These are phyloP conservation scores for Blastobotrys terrestris DNA, from an alignment of 805 yeast genomes.

Conservation along the genomic window DNA sequence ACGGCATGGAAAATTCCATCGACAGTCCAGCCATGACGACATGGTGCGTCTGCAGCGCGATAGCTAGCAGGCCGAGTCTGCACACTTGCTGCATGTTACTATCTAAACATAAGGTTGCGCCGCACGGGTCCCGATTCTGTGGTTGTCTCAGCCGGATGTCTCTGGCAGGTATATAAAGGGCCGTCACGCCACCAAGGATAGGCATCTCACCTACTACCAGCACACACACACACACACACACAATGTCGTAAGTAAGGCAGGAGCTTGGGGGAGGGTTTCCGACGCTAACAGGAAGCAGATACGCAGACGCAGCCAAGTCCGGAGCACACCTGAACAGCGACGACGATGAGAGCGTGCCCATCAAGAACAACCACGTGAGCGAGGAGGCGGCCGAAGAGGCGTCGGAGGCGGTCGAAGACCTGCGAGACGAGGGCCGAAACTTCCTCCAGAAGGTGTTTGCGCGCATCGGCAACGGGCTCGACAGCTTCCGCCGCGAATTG, in stretches of 20 bases:
- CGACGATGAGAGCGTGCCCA: conserved; percentile 7
- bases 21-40: too few species aligned
- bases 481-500: conserved; percentile 8
- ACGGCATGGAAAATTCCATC: too few species aligned
- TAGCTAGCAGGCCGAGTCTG: too few species aligned
- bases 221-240: not conserved
- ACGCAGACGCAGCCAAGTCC: conserved; percentile 11
- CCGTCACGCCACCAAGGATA: not conserved
- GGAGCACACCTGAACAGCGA: conserved; percentile 4
- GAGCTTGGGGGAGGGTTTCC: not conserved
- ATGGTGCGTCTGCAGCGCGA: too few species aligned
- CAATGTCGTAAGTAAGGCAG: conserved; percentile 2
- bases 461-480: not conserved
- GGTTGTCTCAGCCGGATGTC: too few species aligned
- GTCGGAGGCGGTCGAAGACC: not conserved
- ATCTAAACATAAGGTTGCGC: too few species aligned
- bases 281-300: conserved; percentile 4
- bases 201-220: not conserved
- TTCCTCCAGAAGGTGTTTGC: not conserved
- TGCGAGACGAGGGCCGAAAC: not conserved
- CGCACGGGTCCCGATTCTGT: too few species aligned
- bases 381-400: conserved; percentile 2
- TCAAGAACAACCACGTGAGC: conserved; percentile 3
- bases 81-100: too few species aligned
- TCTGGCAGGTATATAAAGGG: not conserved